Conservation (phyloP, 805 yeast species). For the Pichia cephalocereana region DNA sequence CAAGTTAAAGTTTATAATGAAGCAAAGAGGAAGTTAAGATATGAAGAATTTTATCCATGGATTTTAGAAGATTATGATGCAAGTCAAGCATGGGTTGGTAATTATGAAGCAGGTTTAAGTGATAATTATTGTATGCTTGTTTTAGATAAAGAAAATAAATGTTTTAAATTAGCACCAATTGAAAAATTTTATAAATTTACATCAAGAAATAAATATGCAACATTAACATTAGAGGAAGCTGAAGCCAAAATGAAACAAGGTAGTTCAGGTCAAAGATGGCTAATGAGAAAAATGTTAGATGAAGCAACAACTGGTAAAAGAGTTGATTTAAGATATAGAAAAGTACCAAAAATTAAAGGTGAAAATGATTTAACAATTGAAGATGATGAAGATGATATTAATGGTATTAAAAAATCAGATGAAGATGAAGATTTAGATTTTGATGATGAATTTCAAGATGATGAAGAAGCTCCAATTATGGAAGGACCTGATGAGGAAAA, state of each 20-base stretch:
- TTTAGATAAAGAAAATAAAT: constrained; percentile 65
- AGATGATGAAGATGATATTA: constrained; percentile 27
- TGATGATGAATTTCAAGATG: constrained; percentile 97
- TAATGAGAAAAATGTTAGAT: constrained; percentile 81
- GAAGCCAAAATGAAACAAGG: constrained; percentile 83
- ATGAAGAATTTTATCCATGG: constrained; percentile 98
- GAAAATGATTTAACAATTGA: constrained; percentile 25
- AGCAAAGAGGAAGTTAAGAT: constrained; percentile 70
- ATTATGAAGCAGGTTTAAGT: constrained; percentile 82
- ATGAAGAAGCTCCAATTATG: constrained; percentile 96
- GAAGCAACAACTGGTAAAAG: constrained; percentile 49
- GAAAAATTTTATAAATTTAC: constrained; percentile 92
- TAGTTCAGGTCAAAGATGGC: constrained; percentile 80
- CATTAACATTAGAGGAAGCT: constrained; percentile 91
- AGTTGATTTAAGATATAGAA: constrained; percentile 41
- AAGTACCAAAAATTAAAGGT: constrained; percentile 26
- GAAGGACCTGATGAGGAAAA: constrained; percentile 96
- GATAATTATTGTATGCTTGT: constrained; percentile 82
- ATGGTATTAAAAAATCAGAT: constrained; percentile 46
- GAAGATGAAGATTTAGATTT: constrained; percentile 81
- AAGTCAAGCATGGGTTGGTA: constrained; percentile 88
- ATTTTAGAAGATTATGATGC: constrained; percentile 96
- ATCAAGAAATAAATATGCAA: constrained; percentile 86
- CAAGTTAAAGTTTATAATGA: constrained; percentile 79
- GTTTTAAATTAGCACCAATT: constrained; percentile 86